phyloP scores from a whole-genome alignment of 306 rosid genomes.

The Medicago arabica region DNA sequence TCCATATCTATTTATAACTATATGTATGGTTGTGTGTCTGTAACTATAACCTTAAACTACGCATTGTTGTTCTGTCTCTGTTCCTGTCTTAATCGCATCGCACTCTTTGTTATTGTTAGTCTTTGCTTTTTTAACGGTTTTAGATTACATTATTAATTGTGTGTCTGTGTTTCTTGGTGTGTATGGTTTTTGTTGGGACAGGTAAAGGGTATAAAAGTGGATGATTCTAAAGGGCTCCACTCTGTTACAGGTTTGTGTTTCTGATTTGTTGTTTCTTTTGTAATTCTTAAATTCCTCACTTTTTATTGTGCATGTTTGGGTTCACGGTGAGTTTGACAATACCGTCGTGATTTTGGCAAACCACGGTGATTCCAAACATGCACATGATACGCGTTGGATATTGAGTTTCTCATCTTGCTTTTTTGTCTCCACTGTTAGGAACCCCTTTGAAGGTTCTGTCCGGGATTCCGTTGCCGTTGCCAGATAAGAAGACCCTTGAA shows the following conservation, averaged over 20 bases:
- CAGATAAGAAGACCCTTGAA: constrained; percentile 87
- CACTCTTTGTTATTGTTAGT: constrained; percentile 36
- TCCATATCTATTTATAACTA: constrained; percentile 50
- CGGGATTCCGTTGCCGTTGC: constrained; percentile 75
- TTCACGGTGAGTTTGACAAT: too few relatives aligned
- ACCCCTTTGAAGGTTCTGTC: constrained; percentile 64
- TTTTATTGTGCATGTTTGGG: background rate
- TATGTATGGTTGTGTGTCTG: background rate
- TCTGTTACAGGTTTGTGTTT: constrained; percentile 72
- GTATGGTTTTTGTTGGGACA: constrained; percentile 55
- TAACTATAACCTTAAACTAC: constrained; percentile 28
- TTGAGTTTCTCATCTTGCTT: constrained; percentile 30
- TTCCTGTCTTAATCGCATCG: constrained; percentile 62
- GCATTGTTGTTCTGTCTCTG: constrained; percentile 50
- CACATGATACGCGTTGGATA: constrained; percentile 8
- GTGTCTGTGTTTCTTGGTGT: constrained; percentile 45
- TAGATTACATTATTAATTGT: constrained; percentile 46
- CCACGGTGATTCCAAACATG: too few relatives aligned
- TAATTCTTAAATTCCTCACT: constrained; percentile 28
- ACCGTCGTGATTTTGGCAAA: too few relatives aligned
- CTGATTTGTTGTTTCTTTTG: constrained; percentile 33
- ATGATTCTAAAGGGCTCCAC: constrained; percentile 82
- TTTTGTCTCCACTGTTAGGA: constrained; percentile 55
- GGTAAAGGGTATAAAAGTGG: constrained; percentile 78
- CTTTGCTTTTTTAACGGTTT: constrained; percentile 41